A percentile compares a stretch with the other conserved stretches of the same genome.
Evolutionary conservation across 371 early-diverging fungal genomes (phyloP).

Genomic region (Fennellomyces sp.): DNA sequence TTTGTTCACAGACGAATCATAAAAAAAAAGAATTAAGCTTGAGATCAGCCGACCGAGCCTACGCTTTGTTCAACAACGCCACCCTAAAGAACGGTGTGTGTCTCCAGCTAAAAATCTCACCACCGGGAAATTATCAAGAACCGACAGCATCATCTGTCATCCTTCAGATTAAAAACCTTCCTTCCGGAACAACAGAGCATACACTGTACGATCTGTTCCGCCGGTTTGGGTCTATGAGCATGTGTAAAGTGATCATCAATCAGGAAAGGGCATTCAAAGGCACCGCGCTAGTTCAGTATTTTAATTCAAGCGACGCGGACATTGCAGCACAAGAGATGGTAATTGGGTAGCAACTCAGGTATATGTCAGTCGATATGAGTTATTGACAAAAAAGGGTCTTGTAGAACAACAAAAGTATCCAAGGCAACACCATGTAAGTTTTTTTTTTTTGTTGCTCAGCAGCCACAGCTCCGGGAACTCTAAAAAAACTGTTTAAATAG

Average conservation of each 20-base stretch:
- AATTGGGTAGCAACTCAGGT: too few relatives aligned
- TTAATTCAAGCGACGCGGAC: slow-evolving; percentile 34
- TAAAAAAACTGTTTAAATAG: background rate
- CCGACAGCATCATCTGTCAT: slow-evolving; percentile 40
- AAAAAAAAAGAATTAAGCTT: background rate
- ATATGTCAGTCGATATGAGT: background rate
- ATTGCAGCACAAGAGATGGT: slow-evolving; percentile 42
- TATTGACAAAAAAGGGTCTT: slow-evolving; percentile 4
- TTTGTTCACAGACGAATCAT: background rate
- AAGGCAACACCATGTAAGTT: slow-evolving; percentile 44
- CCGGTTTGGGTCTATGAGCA: slow-evolving; percentile 51
- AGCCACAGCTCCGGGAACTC: background rate
- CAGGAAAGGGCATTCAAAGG: slow-evolving; percentile 36
- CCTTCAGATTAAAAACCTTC: slow-evolving; percentile 40
- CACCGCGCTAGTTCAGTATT: slow-evolving; percentile 51
- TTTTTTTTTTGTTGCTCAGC: background rate
- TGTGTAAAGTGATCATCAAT: slow-evolving; percentile 40
- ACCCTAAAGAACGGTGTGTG: slow-evolving; percentile 21
- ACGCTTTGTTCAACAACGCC: slow-evolving; percentile 39
- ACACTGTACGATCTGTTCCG: slow-evolving; percentile 45
- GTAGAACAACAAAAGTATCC: slow-evolving; percentile 34
- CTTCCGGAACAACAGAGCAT: slow-evolving; percentile 31
- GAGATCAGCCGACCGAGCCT: slow-evolving; percentile 42
- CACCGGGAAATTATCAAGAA: slow-evolving; percentile 23
- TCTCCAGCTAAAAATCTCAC: slow-evolving; percentile 32